Evolutionary conservation across 305 asterid genomes (phyloP), one percentile per base, ranked within the genome.

Genomic region (Stenogyne calaminthoides): DNA sequence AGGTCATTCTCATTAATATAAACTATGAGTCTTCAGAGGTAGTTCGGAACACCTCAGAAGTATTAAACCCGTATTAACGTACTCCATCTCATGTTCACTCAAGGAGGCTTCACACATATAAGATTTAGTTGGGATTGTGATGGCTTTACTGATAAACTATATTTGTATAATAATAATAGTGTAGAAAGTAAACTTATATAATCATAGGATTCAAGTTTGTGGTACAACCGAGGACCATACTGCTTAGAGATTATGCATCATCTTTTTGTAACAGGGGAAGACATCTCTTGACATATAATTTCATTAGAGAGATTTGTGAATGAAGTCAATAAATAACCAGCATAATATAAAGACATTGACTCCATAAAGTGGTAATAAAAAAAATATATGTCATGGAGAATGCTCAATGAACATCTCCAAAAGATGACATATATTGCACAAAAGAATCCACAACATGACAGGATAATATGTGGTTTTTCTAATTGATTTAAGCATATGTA

Each of bases 21-120:
- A 56, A 34, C 16, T 42, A 42, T 12, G 63, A 32, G 16, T 51
- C 64, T 67, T 32, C 61, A 29, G 69, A 78, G 69, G 68, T 42
- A 46, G 40, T 64, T 37, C 64, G 76, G 57, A 57, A 20, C 64
- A 22, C 40, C 69, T 34, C 16, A 76, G 14, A 36, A 71, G 67
- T 37, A 25, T 12, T 9, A 44, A 76, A 51, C 64, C 15, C 69
- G 37, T 57, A 27, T 66, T 47, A 46, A 73, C 34, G 59, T 62
- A 60, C 63, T 77, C 81, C 65, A 77, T 57, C 12, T 11, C 9
- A 15, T 69, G 59, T 77, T 61, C 61, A 67, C 12, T 12, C 37
- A 0, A 39, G 15, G 74, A 65, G 8, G 19, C 59, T 69, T 61
- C 73, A 56, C 72, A 76, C 73, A 22, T 36, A 73, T 69, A 40